Percentiles rank a stretch among this genome's conserved stretches.
These are phyloP conservation scores for Tilletiaria anomala DNA, from an alignment of 1,284 basidiomycete genomes.

Conservation along the genomic window DNA sequence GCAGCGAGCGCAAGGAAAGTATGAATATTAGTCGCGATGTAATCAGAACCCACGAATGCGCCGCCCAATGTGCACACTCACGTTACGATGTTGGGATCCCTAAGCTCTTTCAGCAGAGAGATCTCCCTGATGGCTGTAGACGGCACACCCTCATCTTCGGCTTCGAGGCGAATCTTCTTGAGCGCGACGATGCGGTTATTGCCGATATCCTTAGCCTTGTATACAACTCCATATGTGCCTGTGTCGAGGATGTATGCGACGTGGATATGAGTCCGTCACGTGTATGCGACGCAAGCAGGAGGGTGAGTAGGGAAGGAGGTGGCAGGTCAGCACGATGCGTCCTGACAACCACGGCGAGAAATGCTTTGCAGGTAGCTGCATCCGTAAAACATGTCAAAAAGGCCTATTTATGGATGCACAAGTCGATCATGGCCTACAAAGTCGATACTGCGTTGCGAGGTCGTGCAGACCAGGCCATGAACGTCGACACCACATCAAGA, in stretches of 20 bases:
- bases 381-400: too few relatives aligned
- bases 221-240: slow-evolving; percentile 98
- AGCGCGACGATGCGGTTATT: slow-evolving; percentile 37
- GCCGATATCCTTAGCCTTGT: slow-evolving; percentile 47
- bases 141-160: slow-evolving; percentile 94
- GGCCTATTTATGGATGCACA: too few relatives aligned
- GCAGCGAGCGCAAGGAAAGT: slow-evolving; percentile 3
- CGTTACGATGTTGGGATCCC: slow-evolving; percentile 82
- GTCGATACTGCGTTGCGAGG: too few relatives aligned
- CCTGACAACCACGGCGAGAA: slow-evolving; percentile 32
- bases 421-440: too few relatives aligned
- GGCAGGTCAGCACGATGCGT: slow-evolving; percentile 44
- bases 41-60: not conserved
- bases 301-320: slow-evolving; percentile 77
- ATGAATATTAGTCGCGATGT: slow-evolving; percentile 3
- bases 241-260: slow-evolving; percentile 2
- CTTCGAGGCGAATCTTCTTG: slow-evolving; percentile 96
- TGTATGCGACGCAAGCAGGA: slow-evolving; percentile 1
- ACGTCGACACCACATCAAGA: too few relatives aligned
- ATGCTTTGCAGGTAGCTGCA: too few relatives aligned
- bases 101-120: slow-evolving; percentile 86
- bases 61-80: slow-evolving; percentile 5
- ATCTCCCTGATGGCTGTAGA: slow-evolving; percentile 96
- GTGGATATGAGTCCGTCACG: not conserved
- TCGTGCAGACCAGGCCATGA: too few relatives aligned